Evolutionary conservation across 2,329 filamentous ascomycete genomes (phyloP).

Genomic region (Tolypocladium sp.): DNA sequence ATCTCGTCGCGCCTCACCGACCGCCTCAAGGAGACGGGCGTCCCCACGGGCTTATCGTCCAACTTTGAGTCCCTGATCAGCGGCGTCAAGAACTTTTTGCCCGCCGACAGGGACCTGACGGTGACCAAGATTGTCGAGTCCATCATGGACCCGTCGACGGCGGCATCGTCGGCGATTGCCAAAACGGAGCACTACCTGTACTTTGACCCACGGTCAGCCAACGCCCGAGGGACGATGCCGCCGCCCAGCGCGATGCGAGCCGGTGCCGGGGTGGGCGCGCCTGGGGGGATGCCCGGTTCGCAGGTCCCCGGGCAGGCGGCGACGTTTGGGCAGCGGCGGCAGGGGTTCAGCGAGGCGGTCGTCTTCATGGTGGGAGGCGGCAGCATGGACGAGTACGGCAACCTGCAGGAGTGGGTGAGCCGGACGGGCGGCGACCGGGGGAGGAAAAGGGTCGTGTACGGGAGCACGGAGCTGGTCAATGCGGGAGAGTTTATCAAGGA

Average conservation of each 20-base stretch:
- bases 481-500: constrained; percentile 57
- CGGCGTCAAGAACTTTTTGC: constrained; percentile 97
- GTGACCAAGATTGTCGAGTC: constrained; percentile 97
- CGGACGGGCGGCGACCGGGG: constrained; percentile 59
- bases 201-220: constrained; percentile 90
- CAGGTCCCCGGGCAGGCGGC: constrained; percentile 58
- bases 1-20: constrained; percentile 89
- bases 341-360: constrained; percentile 82
- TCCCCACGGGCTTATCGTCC: constrained; percentile 56
- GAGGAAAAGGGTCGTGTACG: constrained; percentile 82
- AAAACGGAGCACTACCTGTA: constrained; percentile 97
- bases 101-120: constrained; percentile 88
- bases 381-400: constrained; percentile 98
- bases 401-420: constrained; percentile 90
- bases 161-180: constrained; percentile 82
- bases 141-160: constrained; percentile 90
- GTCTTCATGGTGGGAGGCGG: constrained; percentile 95
- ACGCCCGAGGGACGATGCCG: constrained; percentile 85
- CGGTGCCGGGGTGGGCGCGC: constrained; percentile 29
- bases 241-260: constrained; percentile 56
- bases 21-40: constrained; percentile 81
- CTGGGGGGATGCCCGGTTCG: constrained; percentile 41
- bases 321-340: constrained; percentile 82
- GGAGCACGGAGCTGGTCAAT: constrained; percentile 76
- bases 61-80: constrained; percentile 94